A percentile compares a stretch with the other conserved stretches of the same genome.
These are phyloP conservation scores for Pneumocystis murina DNA, from an alignment of 1,139 yeast genomes.

Conservation along the genomic window DNA sequence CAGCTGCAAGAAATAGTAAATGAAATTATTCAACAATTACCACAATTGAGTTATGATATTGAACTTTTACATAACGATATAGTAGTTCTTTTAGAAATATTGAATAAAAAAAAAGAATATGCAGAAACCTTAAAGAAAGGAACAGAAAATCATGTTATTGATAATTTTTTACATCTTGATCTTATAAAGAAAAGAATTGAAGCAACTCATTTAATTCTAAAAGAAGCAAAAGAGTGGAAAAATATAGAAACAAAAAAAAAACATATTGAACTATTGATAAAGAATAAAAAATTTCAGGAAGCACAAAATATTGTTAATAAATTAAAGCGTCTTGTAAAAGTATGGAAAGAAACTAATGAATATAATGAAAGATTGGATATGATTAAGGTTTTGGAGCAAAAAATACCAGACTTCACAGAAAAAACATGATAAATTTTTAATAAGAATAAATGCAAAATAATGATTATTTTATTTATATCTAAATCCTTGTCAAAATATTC, in stretches of 20 bases:
- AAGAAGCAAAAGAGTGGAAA: conserved; percentile 6
- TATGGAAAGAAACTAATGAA: conserved; percentile 7
- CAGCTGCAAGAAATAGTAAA: conserved; percentile 1
- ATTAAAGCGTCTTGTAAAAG: conserved; percentile 3
- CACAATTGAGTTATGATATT: conserved; percentile 5
- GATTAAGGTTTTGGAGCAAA: conserved; percentile 1
- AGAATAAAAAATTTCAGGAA: background rate
- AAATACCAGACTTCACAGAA: background rate
- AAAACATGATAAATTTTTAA: background rate
- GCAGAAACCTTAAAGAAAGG: background rate
- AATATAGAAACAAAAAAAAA: conserved; percentile 6
- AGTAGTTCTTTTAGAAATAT: background rate
- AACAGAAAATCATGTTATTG: background rate
- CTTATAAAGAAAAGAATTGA: conserved; percentile 3
- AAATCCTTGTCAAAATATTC: background rate
- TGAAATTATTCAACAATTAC: conserved; percentile 6
- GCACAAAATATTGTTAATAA: conserved; percentile 1
- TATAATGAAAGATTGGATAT: conserved; percentile 3
- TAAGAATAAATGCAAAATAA: conserved; percentile 1
- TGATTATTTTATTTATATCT: background rate
- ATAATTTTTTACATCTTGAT: conserved; percentile 4
- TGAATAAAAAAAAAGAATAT: conserved; percentile 3
- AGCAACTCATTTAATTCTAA: conserved; percentile 1
- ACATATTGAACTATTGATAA: conserved; percentile 1
- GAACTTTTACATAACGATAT: conserved; percentile 3